Conservation (phyloP, 2,329 filamentous ascomycete genomes). For the Pochonia chlamydosporia region DNA sequence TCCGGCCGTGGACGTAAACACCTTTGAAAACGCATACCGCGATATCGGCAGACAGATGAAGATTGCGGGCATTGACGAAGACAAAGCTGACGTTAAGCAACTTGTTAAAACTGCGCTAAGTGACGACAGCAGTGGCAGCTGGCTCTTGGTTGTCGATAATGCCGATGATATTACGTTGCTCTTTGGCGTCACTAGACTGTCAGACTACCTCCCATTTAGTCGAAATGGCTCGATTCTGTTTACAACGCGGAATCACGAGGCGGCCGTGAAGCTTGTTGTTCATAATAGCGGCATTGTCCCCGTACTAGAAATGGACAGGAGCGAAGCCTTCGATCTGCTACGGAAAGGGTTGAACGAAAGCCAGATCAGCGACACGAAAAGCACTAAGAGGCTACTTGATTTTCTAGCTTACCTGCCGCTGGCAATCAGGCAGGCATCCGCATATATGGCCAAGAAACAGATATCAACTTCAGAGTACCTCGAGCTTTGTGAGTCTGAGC, state of each 20-base stretch:
- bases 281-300: conserved; percentile 13
- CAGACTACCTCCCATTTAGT: conserved; percentile 9
- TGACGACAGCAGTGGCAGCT: no score
- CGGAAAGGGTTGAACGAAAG: conserved; percentile 9
- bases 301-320: conserved; percentile 15
- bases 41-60: conserved; percentile 21
- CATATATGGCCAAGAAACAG: conserved; percentile 25
- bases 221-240: conserved; percentile 11
- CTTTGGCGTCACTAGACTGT: no score
- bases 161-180: no score
- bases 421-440: conserved; percentile 28
- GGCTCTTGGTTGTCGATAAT: no score
- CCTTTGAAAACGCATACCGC: no score
- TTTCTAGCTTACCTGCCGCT: conserved; percentile 25
- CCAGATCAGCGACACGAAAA: conserved; percentile 15
- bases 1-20: conserved; percentile 20
- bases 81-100: conserved; percentile 25
- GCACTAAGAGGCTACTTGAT: conserved; percentile 20
- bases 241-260: conserved; percentile 10
- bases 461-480: conserved; percentile 21
- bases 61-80: conserved; percentile 22
- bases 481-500: conserved; percentile 13
- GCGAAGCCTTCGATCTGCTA: conserved; percentile 18
- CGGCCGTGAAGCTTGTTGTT: conserved; percentile 6
- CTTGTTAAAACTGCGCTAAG: no score